Evolutionary conservation across 2,329 filamentous ascomycete species (phyloP), one percentile per base, ranked within the genome.

Genomic region (Monosporascus sp.): DNA sequence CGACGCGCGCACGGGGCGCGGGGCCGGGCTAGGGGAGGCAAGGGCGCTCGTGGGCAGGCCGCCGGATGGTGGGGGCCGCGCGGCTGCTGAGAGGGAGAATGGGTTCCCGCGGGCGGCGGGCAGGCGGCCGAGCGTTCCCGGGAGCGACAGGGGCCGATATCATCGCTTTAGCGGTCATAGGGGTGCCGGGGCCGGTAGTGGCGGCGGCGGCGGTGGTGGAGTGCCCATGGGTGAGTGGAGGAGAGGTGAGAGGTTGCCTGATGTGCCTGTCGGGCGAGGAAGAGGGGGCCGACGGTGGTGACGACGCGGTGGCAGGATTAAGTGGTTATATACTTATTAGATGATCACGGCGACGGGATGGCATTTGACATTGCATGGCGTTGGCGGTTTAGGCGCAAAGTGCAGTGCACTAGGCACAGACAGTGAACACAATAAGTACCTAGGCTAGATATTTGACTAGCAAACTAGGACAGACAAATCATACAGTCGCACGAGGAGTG

Each of bases 181-280:
- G 44, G 85, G 84, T 1, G 84, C 20, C 64, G 68, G 62, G 68
- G 66, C 63, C 69, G 68, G 68, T 15, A 68, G 74, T 49, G 68
- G 66, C 37, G 70, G 69, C 42, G 70, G 70, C 58, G 71, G 72
- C 64, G 68, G 68, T 42, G 72, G 68, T 52, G 66, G 62, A 20
- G 72, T 78, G 4, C 78, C 82, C 0, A 68, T 68, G 44, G 85
- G 84, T 1, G 85, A 88, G 62, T 88, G 85, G 85, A 78, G 82
- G 57, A 78, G 85, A 59, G 85, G 85, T 0, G 84, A 88, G 64
- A 76, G 74, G 51, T 63, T 86, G 48, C 84, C 84, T 2, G 78
- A 83, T 37, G 74, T 73, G 42, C 62, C 62, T 22, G 53, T 52
- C 9, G 64, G 62, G 15, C 65, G 68, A 58, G 71, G 77, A 36